Base-by-base conservation (phyloP, 2,329 filamentous ascomycete genomes). In the Neurospora sp. region DNA sequence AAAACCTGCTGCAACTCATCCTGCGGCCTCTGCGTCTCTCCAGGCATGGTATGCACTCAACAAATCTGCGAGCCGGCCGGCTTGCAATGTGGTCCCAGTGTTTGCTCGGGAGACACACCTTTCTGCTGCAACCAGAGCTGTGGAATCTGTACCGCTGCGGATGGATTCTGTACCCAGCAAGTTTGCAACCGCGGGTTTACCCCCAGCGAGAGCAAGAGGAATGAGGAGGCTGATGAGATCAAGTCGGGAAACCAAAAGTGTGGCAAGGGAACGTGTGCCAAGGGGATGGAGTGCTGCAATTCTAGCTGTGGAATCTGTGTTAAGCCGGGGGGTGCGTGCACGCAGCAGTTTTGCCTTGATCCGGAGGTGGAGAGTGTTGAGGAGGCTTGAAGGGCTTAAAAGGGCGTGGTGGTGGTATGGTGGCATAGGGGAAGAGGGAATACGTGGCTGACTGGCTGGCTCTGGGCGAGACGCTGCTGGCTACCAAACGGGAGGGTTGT, bases 121-220 rank as follows among this genome's bases (percentile, higher is more conserved):
- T 4, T 71, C 33, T 76, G 74, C 70, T 76, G 75, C 70, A 76
- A 76, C 67, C 5, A 41, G 23, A 73, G 72, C 70, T 76, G 75
- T 38, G 73, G 74, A 8, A 73, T 75, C 66, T 76, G 75, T 70
- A 72, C 72, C 6, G 62, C 71, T 4, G 33, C 67, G n/a, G 39
- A 62, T 15, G 67, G 46, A 3, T 36, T 37, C 17, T 69, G 68
- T 38, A 69, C 68, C 12, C 33, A 17, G 68, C 52, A 69, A 57
- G 17, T 66, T 8, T 69, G 68, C 38, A 52, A 37, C 10, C 68
- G 46, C 38, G 28, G 65, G 15, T 67, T 57, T 36, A 69, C 69
- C 67, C 8, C 68, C 37, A 72, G 70, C 66, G 36, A 38, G 36
- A 57, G 70, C 8, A 69, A 43, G 17, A 62, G 52, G 23, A 36